A percentile compares a stretch with the other conserved stretches of the same genome.
These are phyloP conservation scores for Daldinia grandis DNA, from an alignment of 495 filamentous ascomycete genomes.

Conservation along the genomic window DNA sequence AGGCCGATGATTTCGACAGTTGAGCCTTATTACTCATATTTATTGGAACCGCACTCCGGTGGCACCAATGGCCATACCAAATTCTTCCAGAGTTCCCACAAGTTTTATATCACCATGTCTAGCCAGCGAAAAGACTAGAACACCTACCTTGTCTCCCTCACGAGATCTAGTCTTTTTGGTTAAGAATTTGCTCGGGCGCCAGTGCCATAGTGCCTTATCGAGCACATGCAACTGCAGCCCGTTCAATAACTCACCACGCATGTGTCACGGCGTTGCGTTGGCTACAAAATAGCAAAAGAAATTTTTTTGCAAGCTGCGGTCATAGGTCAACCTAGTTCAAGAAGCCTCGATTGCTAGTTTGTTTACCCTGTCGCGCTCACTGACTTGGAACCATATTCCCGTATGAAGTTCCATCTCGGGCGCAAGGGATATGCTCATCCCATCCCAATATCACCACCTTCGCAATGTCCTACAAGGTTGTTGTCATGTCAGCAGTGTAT, in stretches of 20 bases:
- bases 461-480: slow-evolving; percentile 16
- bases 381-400: neutral
- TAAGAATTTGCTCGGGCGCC: slow-evolving; percentile 1
- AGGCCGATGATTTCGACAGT: neutral
- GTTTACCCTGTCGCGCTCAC: slow-evolving; percentile 6
- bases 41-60: neutral
- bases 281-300: slow-evolving; percentile 9
- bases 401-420: slow-evolving; percentile 4
- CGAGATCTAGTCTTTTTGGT: slow-evolving; percentile 13
- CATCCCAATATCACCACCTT: slow-evolving; percentile 17
- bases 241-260: slow-evolving; percentile 4
- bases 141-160: slow-evolving; percentile 19
- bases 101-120: neutral
- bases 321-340: neutral
- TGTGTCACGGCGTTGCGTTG: slow-evolving; percentile 7
- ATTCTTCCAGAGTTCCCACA: slow-evolving; percentile 9
- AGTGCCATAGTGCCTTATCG: slow-evolving; percentile 4
- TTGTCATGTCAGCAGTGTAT: slow-evolving; percentile 25
- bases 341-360: neutral
- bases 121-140: slow-evolving; percentile 20
- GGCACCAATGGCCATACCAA: slow-evolving; percentile 6
- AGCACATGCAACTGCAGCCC: slow-evolving; percentile 1
- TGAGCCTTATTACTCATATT: slow-evolving; percentile 8
- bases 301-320: slow-evolving; percentile 10
- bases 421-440: slow-evolving; percentile 6